These are phyloP conservation scores for Leucogyrophana mollusca DNA, from an alignment of 768 basidiomycete genomes.

Conservation along the genomic window DNA sequence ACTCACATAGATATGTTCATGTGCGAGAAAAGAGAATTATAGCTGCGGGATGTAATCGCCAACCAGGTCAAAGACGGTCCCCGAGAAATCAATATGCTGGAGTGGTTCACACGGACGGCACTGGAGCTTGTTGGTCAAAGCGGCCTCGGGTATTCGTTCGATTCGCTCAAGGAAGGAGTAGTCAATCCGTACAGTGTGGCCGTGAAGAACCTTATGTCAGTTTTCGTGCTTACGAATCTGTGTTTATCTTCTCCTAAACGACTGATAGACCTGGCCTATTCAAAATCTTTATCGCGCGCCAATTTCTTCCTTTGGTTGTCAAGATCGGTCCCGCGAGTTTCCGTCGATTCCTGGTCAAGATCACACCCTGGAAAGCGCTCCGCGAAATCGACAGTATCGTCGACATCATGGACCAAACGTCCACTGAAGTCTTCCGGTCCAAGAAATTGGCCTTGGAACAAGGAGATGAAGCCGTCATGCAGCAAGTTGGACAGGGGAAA, in stretches of 20 bases:
- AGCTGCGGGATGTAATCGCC: constrained; percentile 6
- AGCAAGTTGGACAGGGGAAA: constrained; percentile 32
- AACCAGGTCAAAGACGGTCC: constrained; percentile 7
- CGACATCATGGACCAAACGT: constrained; percentile 46
- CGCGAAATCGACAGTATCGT: constrained; percentile 44
- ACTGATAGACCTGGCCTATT: constrained; percentile 44
- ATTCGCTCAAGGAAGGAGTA: constrained; percentile 32
- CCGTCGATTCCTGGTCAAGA: constrained; percentile 42
- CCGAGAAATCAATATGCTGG: constrained; percentile 41
- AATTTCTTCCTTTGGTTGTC: constrained; percentile 44
- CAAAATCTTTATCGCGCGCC: constrained; percentile 42
- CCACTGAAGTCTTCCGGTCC: constrained; percentile 36
- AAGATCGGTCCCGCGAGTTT: constrained; percentile 41
- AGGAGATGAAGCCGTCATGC: constrained; percentile 21
- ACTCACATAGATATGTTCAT: too few species aligned
- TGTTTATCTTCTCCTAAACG: too few species aligned
- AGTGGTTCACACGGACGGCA: constrained; percentile 46
- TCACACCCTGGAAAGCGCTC: constrained; percentile 36
- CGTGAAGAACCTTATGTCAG: too few species aligned
- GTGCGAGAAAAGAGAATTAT: too few species aligned
- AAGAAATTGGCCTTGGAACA: constrained; percentile 31
- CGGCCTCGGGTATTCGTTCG: constrained; percentile 42
- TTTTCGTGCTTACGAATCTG: too few species aligned
- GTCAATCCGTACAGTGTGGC: constrained; percentile 32
- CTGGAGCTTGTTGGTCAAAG: constrained; percentile 44